Evolutionary conservation across 164 flowering plant genomes (phyloP), one percentile per base, ranked within the genome.

Genomic region (Sedum album): DNA sequence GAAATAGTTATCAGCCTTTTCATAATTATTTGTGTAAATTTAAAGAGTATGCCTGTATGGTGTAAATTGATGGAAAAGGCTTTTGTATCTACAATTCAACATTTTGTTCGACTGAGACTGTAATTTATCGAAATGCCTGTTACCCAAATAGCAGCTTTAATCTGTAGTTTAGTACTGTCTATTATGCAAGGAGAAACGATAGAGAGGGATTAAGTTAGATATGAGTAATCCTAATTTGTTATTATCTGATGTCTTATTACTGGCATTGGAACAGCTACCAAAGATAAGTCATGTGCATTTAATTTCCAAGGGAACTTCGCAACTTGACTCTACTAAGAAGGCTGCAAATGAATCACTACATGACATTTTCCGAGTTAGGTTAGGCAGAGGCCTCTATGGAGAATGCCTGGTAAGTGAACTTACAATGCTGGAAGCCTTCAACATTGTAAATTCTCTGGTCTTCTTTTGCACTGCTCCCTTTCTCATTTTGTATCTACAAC

Each of bases 361-460:
- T 63, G 88, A 84, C 62, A 75, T 79, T 74, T 93, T 89, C 73
- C 82, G 73, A 76, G 70, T 93, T 77, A 77, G 79, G 33, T 65
- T 93, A 70, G 98, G 98, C 36, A 79, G 84, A 77, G 98, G 98
- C 53, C 71, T 91, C 49, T 93, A 88, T 76, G 98, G 98, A 55
- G 90, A 89, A 66, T 93, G 98, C 76, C 80, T 93, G 95, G 98
- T 93, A 86, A 74, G 30, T 36, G 41, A 20, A 65, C 26, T 35
- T 14, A 35, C 26, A 21, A 7, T 36, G 42, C 46, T 33, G 36
- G 15, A 57, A 28, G 14, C 25, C 48, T 18, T 36, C 62, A 57
- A 28, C 62, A 26, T 2, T 11, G 1, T 57, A 14, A 3, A 26
- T 28, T 26, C 33, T 57, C 33, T 25, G 4, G 14, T 28, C 1